Evolutionary conservation across 2,329 filamentous ascomycete species (phyloP), one percentile per base, ranked within the genome.

Genomic region (Hortaea sp.): DNA sequence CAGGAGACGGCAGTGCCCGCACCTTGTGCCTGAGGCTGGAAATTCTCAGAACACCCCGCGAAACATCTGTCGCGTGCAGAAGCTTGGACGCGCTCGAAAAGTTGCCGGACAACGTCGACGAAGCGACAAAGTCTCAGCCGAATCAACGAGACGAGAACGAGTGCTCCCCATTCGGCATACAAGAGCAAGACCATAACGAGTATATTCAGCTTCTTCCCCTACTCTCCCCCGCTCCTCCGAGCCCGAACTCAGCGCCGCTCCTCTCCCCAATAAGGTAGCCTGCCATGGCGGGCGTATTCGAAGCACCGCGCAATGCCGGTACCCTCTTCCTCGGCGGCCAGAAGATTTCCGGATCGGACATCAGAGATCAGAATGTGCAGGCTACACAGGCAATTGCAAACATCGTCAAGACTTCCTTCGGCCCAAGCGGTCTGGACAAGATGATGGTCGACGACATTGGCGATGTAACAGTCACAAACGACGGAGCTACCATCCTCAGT

Each of bases 401-500:
- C 81, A 89, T 98, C 49, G 88, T 98, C 68, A 97, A 95, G 76
- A 95, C 87, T 69, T 98, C 92, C 11, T 98, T 98, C 65, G 92
- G 92, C 46, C 92, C 92, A 43, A 95, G 88, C 52, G 92, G 92
- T 42, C 78, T 98, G 56, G 92, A 98, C 68, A 98, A 98, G 79
- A 98, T 98, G 92, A 97, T 98, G 92, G 92, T 98, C 60, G 92
- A 98, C 72, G 92, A 98, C 66, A 97, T 98, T 67, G 92, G 92
- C 64, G 92, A 98, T 73, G 92, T 98, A 49, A 98, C 92, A 50
- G 92, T 98, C 49, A 98, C 92, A 56, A 98, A 98, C 70, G 92
- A 98, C 69, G 92, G 92, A 64, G 92, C 92, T 46, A 98, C 92
- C 31, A 98, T 98, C 62, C 80, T 98, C 57, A 88, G 81, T 67